A percentile compares a stretch with the other conserved stretches of the same genome.
Conservation (phyloP, 768 basidiomycete genomes). For the Russula compacta region DNA sequence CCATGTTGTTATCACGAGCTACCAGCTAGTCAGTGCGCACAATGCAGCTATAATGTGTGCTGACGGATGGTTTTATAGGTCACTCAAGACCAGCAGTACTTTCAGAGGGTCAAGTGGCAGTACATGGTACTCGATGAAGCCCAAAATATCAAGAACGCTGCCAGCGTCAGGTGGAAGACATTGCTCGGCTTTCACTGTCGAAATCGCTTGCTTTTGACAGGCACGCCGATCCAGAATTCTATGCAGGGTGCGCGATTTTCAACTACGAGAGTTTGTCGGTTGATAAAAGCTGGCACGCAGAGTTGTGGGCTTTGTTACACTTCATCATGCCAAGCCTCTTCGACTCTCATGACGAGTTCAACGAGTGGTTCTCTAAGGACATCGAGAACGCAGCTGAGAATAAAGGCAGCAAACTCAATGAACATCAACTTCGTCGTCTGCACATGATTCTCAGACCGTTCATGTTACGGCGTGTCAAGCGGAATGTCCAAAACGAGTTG, state of each 20-base stretch:
- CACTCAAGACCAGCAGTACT: slow-evolving; percentile 95
- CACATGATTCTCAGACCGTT: slow-evolving; percentile 99
- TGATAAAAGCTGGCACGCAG: slow-evolving; percentile 32
- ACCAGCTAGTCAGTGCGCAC: slow-evolving; percentile 65
- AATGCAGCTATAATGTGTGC: not conserved
- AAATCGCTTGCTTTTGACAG: slow-evolving; percentile 89
- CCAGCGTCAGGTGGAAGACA: slow-evolving; percentile 95
- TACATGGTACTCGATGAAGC: slow-evolving; percentile 99
- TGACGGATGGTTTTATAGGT: slow-evolving; percentile 39
- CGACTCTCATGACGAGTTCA: slow-evolving; percentile 98
- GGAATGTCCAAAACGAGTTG: slow-evolving; percentile 98
- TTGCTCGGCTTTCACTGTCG: slow-evolving; percentile 92
- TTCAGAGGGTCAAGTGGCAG: slow-evolving; percentile 97
- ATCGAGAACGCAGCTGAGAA: slow-evolving; percentile 94
- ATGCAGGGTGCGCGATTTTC: slow-evolving; percentile 74
- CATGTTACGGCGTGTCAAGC: slow-evolving; percentile 95
- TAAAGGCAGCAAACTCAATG: slow-evolving; percentile 84
- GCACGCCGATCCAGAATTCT: slow-evolving; percentile 97
- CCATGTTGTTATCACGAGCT: slow-evolving; percentile 94
- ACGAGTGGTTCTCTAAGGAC: slow-evolving; percentile 99
- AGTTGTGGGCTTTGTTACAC: slow-evolving; percentile 95
- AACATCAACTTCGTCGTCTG: slow-evolving; percentile 86
- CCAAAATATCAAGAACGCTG: slow-evolving; percentile 98
- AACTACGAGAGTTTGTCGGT: not conserved
- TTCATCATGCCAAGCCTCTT: slow-evolving; percentile 99